Evolutionary conservation across 2,329 filamentous ascomycete species (phyloP), one percentile per base, ranked within the genome.

Genomic region (Sporothrix globosa): DNA sequence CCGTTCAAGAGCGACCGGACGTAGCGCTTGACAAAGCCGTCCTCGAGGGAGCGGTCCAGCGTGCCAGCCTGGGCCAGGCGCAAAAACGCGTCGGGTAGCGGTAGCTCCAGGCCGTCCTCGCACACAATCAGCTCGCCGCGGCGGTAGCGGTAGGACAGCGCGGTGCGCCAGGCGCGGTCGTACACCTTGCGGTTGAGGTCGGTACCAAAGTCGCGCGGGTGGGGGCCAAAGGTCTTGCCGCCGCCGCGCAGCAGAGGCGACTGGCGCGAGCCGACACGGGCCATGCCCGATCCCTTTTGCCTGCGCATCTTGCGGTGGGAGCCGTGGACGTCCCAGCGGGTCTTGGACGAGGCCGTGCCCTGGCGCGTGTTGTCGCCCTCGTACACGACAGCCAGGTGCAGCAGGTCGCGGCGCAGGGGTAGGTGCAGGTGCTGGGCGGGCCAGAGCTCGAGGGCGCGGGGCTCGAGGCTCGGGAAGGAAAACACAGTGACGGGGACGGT

Each of bases 81-180:
- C 30, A 79, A 74, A 74, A 85, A 88, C 70, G 85, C 85, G 17
- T 80, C 77, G 0, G 86, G 85, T 74, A 88, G 76, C 13, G 80
- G 78, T 72, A 97, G 87, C 74, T 93, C 89, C 82, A 92, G 86
- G 53, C 88, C 87, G 77, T 93, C 90, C 77, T 95, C 90, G 76
- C 96, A 90, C 54, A 99, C 88, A 74, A 97, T 84, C 76, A 99
- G 83, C 83, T 98, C 92, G 65, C 94, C 96, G 74, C 90, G 88
- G 74, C 90, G 86, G 82, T 96, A 98, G 72, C 96, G 89, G 83
- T 97, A 97, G 77, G 91, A 96, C 74, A 99, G 86, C 13, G 96
- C 96, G 56, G 92, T 98, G 78, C 96, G 89, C 92, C 93, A 98
- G 11, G 96, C 96, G 76, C 96, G 86, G 81, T 98, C 94, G 83